Percentiles rank a stretch among this genome's conserved stretches.
Evolutionary conservation across 139 green algal genomes (phyloP).

Genomic region (Parachlorella kessleri): DNA sequence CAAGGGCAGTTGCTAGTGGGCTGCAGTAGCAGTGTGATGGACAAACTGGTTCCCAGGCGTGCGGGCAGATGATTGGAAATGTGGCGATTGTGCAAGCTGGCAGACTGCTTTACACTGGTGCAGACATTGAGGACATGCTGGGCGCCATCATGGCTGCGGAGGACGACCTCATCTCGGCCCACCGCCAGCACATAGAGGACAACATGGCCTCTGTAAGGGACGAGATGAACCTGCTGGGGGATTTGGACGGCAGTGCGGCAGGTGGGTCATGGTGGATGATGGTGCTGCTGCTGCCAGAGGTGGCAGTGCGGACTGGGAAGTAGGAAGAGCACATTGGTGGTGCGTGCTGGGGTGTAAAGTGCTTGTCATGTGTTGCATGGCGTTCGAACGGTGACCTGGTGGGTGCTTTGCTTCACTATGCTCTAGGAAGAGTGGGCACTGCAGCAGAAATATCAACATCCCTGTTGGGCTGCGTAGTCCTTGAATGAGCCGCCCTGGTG

Average conservation of each 20-base stretch:
- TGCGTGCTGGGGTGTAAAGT: not conserved
- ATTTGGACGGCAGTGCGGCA: slow-evolving; percentile 34
- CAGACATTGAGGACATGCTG: slow-evolving; percentile 64
- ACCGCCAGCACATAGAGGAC: slow-evolving; percentile 88
- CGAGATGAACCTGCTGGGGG: slow-evolving; percentile 71
- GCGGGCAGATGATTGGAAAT: too few species aligned
- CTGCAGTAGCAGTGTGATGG: too few species aligned
- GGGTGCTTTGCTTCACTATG: not conserved
- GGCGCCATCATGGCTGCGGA: slow-evolving; percentile 86
- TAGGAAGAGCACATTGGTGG: not conserved
- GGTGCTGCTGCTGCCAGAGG: too few species aligned
- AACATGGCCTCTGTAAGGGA: slow-evolving; percentile 85
- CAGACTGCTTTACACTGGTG: too few species aligned
- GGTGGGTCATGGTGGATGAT: too few species aligned
- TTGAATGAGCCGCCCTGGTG: too few species aligned
- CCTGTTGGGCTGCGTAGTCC: too few species aligned
- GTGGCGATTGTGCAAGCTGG: too few species aligned
- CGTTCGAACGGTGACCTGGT: not conserved
- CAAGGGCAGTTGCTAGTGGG: too few species aligned
- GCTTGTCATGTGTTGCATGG: not conserved
- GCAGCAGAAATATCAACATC: too few species aligned
- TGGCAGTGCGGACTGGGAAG: not conserved
- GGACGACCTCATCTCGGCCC: slow-evolving; percentile 86
- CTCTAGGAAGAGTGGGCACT: too few species aligned
- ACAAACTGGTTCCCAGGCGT: too few species aligned